phyloP scores from a whole-genome alignment of 2,329 filamentous ascomycete genomes.

The Meredithiella fracta region DNA sequence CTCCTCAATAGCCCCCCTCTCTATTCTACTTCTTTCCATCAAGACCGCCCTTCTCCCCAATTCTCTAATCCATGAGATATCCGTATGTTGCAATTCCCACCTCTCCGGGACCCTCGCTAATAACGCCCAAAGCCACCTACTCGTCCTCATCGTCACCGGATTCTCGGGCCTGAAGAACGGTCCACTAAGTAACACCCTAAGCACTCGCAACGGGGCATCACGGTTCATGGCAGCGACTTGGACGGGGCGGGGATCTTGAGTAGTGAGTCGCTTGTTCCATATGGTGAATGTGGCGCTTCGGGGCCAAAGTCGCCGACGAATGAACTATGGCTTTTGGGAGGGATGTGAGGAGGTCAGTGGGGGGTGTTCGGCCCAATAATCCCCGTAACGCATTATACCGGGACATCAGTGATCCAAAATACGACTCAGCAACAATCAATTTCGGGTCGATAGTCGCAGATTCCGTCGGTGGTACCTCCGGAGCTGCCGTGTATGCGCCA shows the following conservation, averaged over 20 bases:
- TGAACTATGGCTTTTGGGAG: slow-evolving; percentile 39
- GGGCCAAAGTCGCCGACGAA: slow-evolving; percentile 38
- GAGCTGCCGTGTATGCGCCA: slow-evolving; percentile 57
- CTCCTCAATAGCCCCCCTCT: slow-evolving; percentile 34
- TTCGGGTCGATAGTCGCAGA: slow-evolving; percentile 21
- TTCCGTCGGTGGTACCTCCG: slow-evolving; percentile 22
- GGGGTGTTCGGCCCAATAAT: slow-evolving; percentile 40
- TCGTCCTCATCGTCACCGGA: slow-evolving; percentile 47
- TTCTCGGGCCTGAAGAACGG: slow-evolving; percentile 45
- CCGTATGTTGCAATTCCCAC: slow-evolving; percentile 58
- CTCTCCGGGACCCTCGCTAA: slow-evolving; percentile 58
- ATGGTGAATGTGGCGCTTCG: slow-evolving; percentile 31
- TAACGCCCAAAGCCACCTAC: slow-evolving; percentile 73
- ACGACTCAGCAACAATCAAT: slow-evolving; percentile 42
- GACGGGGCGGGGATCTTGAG: slow-evolving; percentile 38
- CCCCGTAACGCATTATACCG: slow-evolving; percentile 51
- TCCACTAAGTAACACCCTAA: slow-evolving; percentile 49
- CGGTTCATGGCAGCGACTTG: slow-evolving; percentile 51
- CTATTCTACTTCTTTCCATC: slow-evolving; percentile 36
- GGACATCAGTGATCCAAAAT: slow-evolving; percentile 47
- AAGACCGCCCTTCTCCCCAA: slow-evolving; percentile 60
- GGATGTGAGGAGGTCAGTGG: slow-evolving; percentile 32
- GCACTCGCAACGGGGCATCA: slow-evolving; percentile 45
- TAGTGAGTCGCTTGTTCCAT: slow-evolving; percentile 37
- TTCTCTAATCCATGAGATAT: slow-evolving; percentile 62